Evolutionary conservation across 2,329 filamentous ascomycete genomes (phyloP).

Genomic region (Colletotrichum truncatum): DNA sequence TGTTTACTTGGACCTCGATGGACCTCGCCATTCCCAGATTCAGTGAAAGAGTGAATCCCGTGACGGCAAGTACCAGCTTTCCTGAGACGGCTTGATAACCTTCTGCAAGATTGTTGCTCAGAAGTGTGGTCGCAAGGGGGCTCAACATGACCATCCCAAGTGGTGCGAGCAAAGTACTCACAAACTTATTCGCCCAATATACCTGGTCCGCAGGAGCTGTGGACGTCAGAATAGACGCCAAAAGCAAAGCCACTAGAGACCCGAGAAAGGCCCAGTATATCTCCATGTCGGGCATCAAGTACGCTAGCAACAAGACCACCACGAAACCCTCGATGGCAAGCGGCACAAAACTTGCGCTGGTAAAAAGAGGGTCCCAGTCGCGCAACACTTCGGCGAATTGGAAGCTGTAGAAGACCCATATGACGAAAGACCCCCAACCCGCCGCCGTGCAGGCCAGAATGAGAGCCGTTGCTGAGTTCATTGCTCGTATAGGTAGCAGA

Average conservation of each 20-base stretch:
- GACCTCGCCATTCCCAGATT: constrained; percentile 73
- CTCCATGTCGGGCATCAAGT: constrained; percentile 47
- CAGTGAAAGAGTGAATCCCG: constrained; percentile 74
- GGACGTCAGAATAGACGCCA: constrained; percentile 52
- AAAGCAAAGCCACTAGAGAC: constrained; percentile 52
- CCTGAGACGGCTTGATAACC: constrained; percentile 55
- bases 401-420: constrained; percentile 60
- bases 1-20: constrained; percentile 56
- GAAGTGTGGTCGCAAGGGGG: constrained; percentile 67
- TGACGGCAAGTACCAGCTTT: constrained; percentile 68
- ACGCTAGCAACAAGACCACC: constrained; percentile 52
- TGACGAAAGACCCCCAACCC: constrained; percentile 63
- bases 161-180: constrained; percentile 65
- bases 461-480: constrained; percentile 59
- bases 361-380: constrained; percentile 50
- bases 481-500: constrained; percentile 63
- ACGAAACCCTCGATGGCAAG: constrained; percentile 48
- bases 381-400: constrained; percentile 56
- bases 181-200: constrained; percentile 73
- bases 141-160: constrained; percentile 74
- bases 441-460: constrained; percentile 62
- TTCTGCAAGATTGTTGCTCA: constrained; percentile 59
- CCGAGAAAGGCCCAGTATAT: constrained; percentile 35
- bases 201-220: constrained; percentile 61
- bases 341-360: constrained; percentile 53